Base-by-base conservation (phyloP, 805 yeast species). In the Schizosaccharomyces octosporus region DNA sequence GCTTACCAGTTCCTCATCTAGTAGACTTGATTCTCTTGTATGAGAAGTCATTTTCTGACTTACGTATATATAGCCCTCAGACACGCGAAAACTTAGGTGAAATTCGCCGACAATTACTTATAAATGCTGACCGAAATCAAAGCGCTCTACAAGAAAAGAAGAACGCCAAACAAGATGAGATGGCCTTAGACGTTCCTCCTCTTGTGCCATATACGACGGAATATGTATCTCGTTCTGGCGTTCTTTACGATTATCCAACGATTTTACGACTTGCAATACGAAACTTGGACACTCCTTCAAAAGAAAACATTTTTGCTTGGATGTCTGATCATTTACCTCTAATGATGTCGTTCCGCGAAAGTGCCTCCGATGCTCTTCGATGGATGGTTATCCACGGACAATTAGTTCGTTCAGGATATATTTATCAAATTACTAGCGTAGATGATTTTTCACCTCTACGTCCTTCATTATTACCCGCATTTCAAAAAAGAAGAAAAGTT, bases 11-110 rank as follows among this genome's bases (percentile, higher is more conserved):
- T 54, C 69, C 72, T 5, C 77, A 74, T 66, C 69, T 74, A 31
- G 71, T 74, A 2, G 74, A 74, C 43, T 66, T 74, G 55, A 66
- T 74, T 15, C 68, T 70, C 43, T 70, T 68, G 60, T 73, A 74
- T 2, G 77, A 74, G 61, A 68, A 70, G 6, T 62, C 70, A 32
- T 67, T 70, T 55, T 74, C 76, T 3, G 66, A 66, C 17, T 65
- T 74, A 39, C 73, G 73, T 13, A 66, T 74, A 13, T 74, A 73
- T 63, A 69, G 75, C 27, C 75, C 75, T 1, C 66, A 71, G 42
- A 66, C 72, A 6, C 69, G 70, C 45, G 62, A 66, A 13, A 66
- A 71, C 13, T 48, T 62, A 5, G 43, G 61, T 7, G 64, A 63
- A 27, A 60, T 60, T 9, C 57, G 57, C 4, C 57, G 27, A 17